These are phyloP conservation scores for Tirmania nivea DNA, from an alignment of 495 filamentous ascomycete genomes.

Conservation along the genomic window DNA sequence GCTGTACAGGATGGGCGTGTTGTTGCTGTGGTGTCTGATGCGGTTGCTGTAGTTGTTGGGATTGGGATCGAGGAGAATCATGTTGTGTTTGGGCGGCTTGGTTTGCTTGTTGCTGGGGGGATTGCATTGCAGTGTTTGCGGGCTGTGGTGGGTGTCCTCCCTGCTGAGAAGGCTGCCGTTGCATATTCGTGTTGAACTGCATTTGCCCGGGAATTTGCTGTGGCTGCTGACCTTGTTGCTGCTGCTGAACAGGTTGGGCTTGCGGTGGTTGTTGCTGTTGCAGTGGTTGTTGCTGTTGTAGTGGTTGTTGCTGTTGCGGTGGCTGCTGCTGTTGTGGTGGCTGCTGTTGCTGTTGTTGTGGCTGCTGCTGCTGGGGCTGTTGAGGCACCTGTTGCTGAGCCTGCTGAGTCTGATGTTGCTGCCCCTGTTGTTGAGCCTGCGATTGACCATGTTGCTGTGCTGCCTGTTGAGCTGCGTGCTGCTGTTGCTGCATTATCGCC, in stretches of 20 bases:
- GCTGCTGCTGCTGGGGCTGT: constrained; percentile 17
- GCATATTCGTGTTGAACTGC: background rate
- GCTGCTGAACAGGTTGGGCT: constrained; percentile 30
- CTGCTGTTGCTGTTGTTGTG: constrained; percentile 20
- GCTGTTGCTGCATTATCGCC: constrained; percentile 18
- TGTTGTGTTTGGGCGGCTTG: constrained; percentile 3
- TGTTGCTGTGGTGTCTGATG: constrained; percentile 6
- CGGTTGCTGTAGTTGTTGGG: constrained; percentile 7
- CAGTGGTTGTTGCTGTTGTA: too few relatives aligned
- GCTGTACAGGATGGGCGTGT: constrained; percentile 6
- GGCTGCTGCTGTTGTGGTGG: constrained; percentile 18
- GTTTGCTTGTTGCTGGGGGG: constrained; percentile 7
- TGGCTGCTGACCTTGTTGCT: constrained; percentile 28
- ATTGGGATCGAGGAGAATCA: constrained; percentile 5
- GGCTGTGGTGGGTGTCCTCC: constrained; percentile 10
- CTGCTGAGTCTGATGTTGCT: constrained; percentile 21
- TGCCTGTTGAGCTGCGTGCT: constrained; percentile 1
- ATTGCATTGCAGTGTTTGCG: constrained; percentile 2
- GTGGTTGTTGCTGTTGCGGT: constrained; percentile 22
- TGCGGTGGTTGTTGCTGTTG: constrained; percentile 22
- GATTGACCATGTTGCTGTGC: constrained; percentile 19
- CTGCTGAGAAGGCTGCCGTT: constrained; percentile 16
- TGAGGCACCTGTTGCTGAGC: constrained; percentile 16
- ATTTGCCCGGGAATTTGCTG: constrained; percentile 15
- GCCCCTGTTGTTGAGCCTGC: constrained; percentile 18